Conservation (phyloP, 1,284 basidiomycete genomes). For the Salmacisia buchloeana region DNA sequence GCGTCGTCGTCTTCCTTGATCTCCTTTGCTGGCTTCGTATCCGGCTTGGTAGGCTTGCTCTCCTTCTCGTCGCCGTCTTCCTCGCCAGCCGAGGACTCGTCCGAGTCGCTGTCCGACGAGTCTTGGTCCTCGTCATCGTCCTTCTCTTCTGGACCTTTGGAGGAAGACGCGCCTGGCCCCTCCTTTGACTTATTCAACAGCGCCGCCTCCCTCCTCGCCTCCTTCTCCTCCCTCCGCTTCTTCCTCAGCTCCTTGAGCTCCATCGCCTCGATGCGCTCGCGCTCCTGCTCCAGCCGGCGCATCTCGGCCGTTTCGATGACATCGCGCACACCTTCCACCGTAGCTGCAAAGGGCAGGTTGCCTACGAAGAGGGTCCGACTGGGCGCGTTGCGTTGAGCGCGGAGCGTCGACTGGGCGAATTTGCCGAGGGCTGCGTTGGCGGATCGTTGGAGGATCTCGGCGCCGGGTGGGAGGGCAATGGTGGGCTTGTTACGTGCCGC, state of each 20-base stretch:
- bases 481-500: too few relatives aligned
- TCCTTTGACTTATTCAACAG: conserved; percentile 13
- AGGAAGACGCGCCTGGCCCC: neutral
- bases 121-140: neutral
- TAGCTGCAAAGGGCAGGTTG: conserved; percentile 82
- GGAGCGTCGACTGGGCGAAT: conserved; percentile 73
- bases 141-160: conserved; percentile 1
- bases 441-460: conserved; percentile 1
- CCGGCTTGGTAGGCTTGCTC: too few relatives aligned
- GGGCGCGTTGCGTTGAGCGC: conserved; percentile 73
- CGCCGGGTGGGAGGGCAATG: neutral
- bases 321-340: conserved; percentile 63
- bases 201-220: neutral
- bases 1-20: conserved; percentile 7
- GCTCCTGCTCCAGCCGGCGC: conserved; percentile 17
- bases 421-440: conserved; percentile 59
- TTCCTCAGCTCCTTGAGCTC: conserved; percentile 6
- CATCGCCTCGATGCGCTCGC: conserved; percentile 5
- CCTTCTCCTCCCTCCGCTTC: conserved; percentile 12
- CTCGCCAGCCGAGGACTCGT: neutral
- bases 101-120: neutral
- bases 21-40: too few relatives aligned
- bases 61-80: conserved; percentile 6
- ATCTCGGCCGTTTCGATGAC: conserved; percentile 59
- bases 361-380: conserved; percentile 80